These are phyloP conservation scores for Podospora bellae-mahoneyi DNA, from an alignment of 495 filamentous ascomycete genomes.

Conservation along the genomic window DNA sequence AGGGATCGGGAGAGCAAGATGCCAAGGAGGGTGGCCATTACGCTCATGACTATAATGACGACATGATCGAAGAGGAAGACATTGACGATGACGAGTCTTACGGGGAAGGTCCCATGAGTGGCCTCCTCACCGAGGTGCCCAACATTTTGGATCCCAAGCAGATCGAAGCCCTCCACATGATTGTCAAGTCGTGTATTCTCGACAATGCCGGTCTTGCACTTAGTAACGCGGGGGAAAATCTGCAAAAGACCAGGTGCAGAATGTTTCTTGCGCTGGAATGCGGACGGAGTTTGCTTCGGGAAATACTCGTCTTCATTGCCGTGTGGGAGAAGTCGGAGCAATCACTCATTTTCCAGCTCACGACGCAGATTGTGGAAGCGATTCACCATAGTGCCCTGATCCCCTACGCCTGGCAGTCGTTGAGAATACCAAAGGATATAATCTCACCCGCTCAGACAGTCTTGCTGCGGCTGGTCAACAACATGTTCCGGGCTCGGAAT, in stretches of 20 bases:
- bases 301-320: constrained; percentile 91
- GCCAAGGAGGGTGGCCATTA: constrained; percentile 39
- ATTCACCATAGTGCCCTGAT: constrained; percentile 83
- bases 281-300: constrained; percentile 80
- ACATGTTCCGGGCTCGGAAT: constrained; percentile 73
- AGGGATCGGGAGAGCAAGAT: constrained; percentile 53
- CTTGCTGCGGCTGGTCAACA: constrained; percentile 80
- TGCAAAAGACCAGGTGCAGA: constrained; percentile 81
- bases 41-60: constrained; percentile 46
- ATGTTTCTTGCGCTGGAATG: constrained; percentile 82
- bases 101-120: constrained; percentile 79
- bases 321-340: constrained; percentile 93
- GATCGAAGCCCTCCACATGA: constrained; percentile 93
- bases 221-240: constrained; percentile 60
- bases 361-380: constrained; percentile 90
- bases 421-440: constrained; percentile 89
- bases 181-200: constrained; percentile 84
- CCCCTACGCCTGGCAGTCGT: constrained; percentile 84
- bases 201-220: constrained; percentile 57
- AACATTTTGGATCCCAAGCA: constrained; percentile 88
- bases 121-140: constrained; percentile 87
- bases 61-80: constrained; percentile 63
- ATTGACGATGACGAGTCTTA: constrained; percentile 78
- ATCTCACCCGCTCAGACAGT: constrained; percentile 92
- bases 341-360: constrained; percentile 90